Percentiles rank a stretch among this genome's conserved stretches.
phyloP scores from a whole-genome alignment of 1,284 basidiomycete species.

The Porogramme epimiltina region DNA sequence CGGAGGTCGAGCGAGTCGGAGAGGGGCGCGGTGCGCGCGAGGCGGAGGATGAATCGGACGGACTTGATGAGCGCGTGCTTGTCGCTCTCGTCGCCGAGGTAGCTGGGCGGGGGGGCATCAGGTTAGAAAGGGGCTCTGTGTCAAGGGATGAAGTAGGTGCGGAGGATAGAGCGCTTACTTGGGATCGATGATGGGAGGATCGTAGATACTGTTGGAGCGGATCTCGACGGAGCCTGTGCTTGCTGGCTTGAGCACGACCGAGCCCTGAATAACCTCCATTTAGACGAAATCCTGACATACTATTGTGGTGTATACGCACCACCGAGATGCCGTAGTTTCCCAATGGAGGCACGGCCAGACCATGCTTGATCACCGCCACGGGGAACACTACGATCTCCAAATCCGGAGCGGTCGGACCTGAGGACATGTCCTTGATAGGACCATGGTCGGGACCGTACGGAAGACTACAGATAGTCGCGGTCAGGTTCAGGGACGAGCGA shows the following conservation, averaged over 20 bases:
- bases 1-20: slow-evolving; percentile 30
- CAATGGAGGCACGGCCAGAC: slow-evolving; percentile 16
- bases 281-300: not conserved
- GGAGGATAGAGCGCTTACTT: slow-evolving; percentile 28
- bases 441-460: slow-evolving; percentile 14
- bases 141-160: not conserved
- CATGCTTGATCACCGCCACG: slow-evolving; percentile 28
- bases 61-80: slow-evolving; percentile 32
- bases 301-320: slow-evolving; percentile 14
- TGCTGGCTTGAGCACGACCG: slow-evolving; percentile 28
- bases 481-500: not conserved
- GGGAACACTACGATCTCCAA: slow-evolving; percentile 39
- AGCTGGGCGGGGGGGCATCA: slow-evolving; percentile 19
- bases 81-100: slow-evolving; percentile 26
- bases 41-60: slow-evolving; percentile 25
- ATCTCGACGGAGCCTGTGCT: slow-evolving; percentile 39
- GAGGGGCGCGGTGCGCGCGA: slow-evolving; percentile 31
- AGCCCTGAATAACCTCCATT: not conserved
- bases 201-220: slow-evolving; percentile 34
- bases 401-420: slow-evolving; percentile 35
- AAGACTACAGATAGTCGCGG: slow-evolving; percentile 11
- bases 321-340: slow-evolving; percentile 29
- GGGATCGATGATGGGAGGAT: slow-evolving; percentile 43
- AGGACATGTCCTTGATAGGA: slow-evolving; percentile 23
- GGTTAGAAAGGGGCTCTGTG: too few species aligned